phyloP scores from a whole-genome alignment of 768 basidiomycete genomes.

The Trametes villosa region DNA sequence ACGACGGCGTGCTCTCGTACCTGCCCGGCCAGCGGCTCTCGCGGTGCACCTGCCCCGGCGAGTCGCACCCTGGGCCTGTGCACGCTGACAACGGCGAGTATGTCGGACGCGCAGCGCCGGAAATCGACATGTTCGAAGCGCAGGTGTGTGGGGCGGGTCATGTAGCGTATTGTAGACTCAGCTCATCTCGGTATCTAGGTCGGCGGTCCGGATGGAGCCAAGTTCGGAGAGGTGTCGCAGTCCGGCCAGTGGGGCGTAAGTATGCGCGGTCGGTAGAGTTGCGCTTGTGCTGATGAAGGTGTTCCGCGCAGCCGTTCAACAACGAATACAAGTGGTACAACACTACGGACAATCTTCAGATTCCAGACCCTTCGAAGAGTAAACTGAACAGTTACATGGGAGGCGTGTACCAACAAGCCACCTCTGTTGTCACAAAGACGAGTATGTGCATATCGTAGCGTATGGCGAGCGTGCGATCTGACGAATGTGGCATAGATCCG shows the following conservation, averaged over 20 bases:
- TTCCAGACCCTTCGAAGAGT: conserved; percentile 56
- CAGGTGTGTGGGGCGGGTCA: conserved; percentile 56
- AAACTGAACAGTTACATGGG: conserved; percentile 71
- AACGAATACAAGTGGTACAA: conserved; percentile 72
- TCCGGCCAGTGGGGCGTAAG: conserved; percentile 82
- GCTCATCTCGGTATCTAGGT: conserved; percentile 80
- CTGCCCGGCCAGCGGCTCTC: conserved; percentile 37
- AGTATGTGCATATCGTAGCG: conserved; percentile 16
- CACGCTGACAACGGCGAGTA: conserved; percentile 57
- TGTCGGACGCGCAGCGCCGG: conserved; percentile 68
- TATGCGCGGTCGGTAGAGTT: conserved; percentile 10
- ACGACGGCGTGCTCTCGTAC: conserved; percentile 59
- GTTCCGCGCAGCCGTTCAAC: conserved; percentile 68
- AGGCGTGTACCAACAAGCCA: conserved; percentile 82
- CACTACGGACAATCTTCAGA: conserved; percentile 58
- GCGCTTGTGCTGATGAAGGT: not conserved
- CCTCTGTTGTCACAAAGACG: conserved; percentile 41
- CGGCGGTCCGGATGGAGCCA: conserved; percentile 48
- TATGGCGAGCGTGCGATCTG: not conserved
- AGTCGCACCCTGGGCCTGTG: conserved; percentile 57
- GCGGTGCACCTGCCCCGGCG: conserved; percentile 52
- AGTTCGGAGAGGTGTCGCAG: conserved; percentile 52
- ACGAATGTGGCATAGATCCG: conserved; percentile 50
- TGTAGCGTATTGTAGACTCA: conserved; percentile 64
- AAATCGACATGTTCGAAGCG: conserved; percentile 75